Conservation (phyloP, 2,329 filamentous ascomycete genomes). For the Neofusicoccum ribis region DNA sequence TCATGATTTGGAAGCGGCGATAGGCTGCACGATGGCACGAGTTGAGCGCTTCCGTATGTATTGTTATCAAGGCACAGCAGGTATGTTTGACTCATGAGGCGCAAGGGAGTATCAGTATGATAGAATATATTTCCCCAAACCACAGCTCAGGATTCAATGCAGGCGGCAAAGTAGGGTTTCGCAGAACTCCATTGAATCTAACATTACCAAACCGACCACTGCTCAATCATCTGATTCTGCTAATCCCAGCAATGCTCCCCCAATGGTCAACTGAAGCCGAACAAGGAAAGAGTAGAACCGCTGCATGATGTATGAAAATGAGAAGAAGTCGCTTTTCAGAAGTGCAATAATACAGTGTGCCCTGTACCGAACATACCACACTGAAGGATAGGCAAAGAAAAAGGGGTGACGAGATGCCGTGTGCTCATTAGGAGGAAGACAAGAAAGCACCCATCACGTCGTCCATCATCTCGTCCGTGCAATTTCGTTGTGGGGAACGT, state of each 20-base stretch:
- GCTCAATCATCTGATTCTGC: not conserved
- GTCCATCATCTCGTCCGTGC: slow-evolving; percentile 16
- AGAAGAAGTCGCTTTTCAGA: slow-evolving; percentile 2
- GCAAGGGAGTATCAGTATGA: not conserved
- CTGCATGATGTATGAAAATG: slow-evolving; percentile 11
- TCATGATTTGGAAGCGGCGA: too few species aligned
- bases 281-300: not conserved
- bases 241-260: not conserved
- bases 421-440: slow-evolving; percentile 6
- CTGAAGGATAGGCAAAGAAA: slow-evolving; percentile 3
- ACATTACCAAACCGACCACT: not conserved
- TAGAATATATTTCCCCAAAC: not conserved
- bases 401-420: slow-evolving; percentile 6
- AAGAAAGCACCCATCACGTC: not conserved
- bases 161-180: too few species aligned
- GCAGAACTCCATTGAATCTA: slow-evolving; percentile 4
- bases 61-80: not conserved
- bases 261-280: not conserved
- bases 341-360: slow-evolving; percentile 16
- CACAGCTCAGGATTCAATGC: too few species aligned
- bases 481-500: slow-evolving; percentile 4
- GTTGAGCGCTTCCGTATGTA: not conserved
- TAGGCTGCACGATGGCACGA: too few species aligned
- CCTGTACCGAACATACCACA: slow-evolving; percentile 4
- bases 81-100: not conserved